Evolutionary conservation across 345 rosid species (phyloP).

Genomic region (Euphorbia peplus): DNA sequence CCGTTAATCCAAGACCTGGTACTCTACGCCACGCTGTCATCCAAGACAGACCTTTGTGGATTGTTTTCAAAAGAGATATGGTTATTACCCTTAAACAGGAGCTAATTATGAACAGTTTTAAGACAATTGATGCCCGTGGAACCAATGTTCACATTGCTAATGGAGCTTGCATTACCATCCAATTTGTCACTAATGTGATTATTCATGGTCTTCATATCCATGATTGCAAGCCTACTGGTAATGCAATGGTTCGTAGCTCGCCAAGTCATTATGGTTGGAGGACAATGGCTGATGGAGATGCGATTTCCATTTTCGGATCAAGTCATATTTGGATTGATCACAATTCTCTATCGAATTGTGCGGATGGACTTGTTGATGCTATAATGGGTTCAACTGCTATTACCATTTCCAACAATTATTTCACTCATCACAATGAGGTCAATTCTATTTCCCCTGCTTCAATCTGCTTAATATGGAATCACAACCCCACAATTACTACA

Average conservation of each 20-base stretch:
- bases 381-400: slow-evolving; percentile 31
- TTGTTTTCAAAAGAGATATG: slow-evolving; percentile 32
- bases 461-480: neutral
- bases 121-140: slow-evolving; percentile 37
- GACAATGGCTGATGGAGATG: slow-evolving; percentile 38
- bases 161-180: slow-evolving; percentile 37
- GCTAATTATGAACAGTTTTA: slow-evolving; percentile 32
- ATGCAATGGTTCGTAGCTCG: slow-evolving; percentile 35
- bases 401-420: slow-evolving; percentile 26
- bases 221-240: slow-evolving; percentile 31
- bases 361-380: slow-evolving; percentile 26
- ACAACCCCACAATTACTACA: neutral
- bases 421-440: slow-evolving; percentile 31
- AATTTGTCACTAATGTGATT: slow-evolving; percentile 25
- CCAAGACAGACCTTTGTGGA: slow-evolving; percentile 30
- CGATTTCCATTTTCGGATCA: slow-evolving; percentile 26
- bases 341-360: slow-evolving; percentile 62
- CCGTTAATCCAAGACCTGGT: slow-evolving; percentile 29
- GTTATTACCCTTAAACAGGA: slow-evolving; percentile 30
- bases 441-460: neutral
- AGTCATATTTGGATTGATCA: slow-evolving; percentile 90
- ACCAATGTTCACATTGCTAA: slow-evolving; percentile 46
- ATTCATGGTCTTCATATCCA: slow-evolving; percentile 34
- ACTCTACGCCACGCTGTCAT: slow-evolving; percentile 30
- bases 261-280: slow-evolving; percentile 36